Conservation (phyloP, 1,284 basidiomycete species). For the Trametes polyzona region DNA sequence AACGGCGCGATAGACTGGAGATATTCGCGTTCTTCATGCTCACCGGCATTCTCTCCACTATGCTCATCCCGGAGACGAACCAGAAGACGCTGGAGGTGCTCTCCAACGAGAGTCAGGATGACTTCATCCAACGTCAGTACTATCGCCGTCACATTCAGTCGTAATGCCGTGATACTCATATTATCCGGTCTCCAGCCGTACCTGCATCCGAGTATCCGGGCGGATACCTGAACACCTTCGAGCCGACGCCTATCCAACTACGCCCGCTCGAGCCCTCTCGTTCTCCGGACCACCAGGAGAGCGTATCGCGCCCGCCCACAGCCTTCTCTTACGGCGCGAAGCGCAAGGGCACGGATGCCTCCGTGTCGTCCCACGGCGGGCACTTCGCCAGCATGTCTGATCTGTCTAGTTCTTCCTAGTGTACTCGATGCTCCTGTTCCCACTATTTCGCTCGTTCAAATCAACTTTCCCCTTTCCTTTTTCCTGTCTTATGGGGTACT, state of each 20-base stretch:
- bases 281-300: background rate
- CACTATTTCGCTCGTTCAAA: background rate
- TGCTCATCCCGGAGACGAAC: slow-evolving; percentile 81
- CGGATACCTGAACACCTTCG: slow-evolving; percentile 11
- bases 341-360: background rate
- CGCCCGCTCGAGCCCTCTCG: slow-evolving; percentile 7
- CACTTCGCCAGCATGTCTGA: slow-evolving; percentile 17
- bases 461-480: background rate
- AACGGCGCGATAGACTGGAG: slow-evolving; percentile 46
- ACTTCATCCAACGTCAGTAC: slow-evolving; percentile 48
- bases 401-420: slow-evolving; percentile 7
- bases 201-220: slow-evolving; percentile 1
- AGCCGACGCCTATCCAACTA: slow-evolving; percentile 11
- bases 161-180: background rate
- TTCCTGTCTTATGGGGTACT: no score
- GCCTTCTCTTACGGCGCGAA: background rate
- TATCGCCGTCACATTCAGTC: no score
- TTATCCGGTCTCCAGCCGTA: slow-evolving; percentile 2
- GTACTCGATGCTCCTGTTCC: background rate
- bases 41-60: slow-evolving; percentile 77
- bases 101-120: slow-evolving; percentile 70
- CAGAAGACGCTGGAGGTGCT: slow-evolving; percentile 68
- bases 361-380: slow-evolving; percentile 6
- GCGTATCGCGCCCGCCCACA: slow-evolving; percentile 2
- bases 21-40: slow-evolving; percentile 83